A percentile compares a stretch with the other conserved stretches of the same genome.
Conservation (phyloP, 805 yeast species). For the Jamesozyma hellenica region DNA sequence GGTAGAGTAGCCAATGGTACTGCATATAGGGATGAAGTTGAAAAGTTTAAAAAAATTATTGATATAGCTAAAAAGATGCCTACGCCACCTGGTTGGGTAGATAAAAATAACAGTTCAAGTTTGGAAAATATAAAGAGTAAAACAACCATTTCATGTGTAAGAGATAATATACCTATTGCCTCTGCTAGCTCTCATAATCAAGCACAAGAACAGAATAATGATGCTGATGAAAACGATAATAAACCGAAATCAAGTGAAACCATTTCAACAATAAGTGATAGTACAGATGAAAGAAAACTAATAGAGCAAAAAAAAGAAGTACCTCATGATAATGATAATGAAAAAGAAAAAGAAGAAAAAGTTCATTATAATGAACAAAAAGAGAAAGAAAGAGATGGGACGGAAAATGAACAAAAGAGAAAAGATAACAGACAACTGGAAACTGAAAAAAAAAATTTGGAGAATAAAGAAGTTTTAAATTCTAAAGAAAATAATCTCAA, state of each 20-base stretch:
- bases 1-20: slow-evolving; percentile 75
- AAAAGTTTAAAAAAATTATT: slow-evolving; percentile 71
- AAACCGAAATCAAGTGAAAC: too few relatives aligned
- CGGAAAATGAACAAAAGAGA: neutral
- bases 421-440: neutral
- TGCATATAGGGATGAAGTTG: slow-evolving; percentile 62
- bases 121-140: neutral
- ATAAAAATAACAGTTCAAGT: neutral
- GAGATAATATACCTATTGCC: too few relatives aligned
- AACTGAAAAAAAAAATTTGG: neutral
- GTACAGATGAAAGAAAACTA: too few relatives aligned
- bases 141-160: neutral
- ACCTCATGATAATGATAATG: neutral
- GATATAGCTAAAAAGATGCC: slow-evolving; percentile 73
- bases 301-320: too few relatives aligned
- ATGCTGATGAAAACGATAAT: too few relatives aligned
- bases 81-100: slow-evolving; percentile 31
- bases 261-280: too few relatives aligned
- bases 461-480: neutral
- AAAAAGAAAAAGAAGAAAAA: neutral
- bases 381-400: neutral
- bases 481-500: neutral
- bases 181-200: too few relatives aligned
- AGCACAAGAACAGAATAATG: too few relatives aligned
- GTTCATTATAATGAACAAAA: neutral